Evolutionary conservation across 306 rosid genomes (phyloP), one percentile per base, ranked within the genome.

Genomic region (Dryas drummondii): DNA sequence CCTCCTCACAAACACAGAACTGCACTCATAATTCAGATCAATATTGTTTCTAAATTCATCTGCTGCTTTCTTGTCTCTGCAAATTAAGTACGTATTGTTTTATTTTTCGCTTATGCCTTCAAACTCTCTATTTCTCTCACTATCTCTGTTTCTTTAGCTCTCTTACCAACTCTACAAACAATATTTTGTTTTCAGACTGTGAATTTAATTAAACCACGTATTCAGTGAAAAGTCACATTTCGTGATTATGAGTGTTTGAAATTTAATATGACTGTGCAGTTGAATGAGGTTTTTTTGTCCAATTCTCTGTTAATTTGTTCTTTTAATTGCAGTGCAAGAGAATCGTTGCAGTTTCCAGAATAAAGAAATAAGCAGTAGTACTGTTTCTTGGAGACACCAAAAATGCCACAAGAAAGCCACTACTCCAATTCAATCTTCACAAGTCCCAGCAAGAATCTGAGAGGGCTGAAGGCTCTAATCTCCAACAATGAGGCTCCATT

Each of bases 321-420:
- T 59, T 59, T 59, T 15, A 72, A 8, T 48, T 27, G 57, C 67
- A 46, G 64, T 72, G 27, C 37, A 32, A 32, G 37, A 32, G 37
- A 44, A 42, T 8, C 17, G 69, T 44, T 44, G 69, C 69, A 64
- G 69, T 16, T 64, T 58, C 68, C 68, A 58, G 48, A 59, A 46
- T 58, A 72, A 58, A 66, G 40, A 47, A 59, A 59, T 44, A 26
- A 22, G 7, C 27, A 72, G 76, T 15, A 46, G 47, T 32, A 15
- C 9, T 13, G 1, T 45, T 57, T 56, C 55, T 56, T 56, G 66
- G 76, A 66, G 58, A 47, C n/a, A 16, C 42, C 59, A 69, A 68
- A 79, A 93, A 72, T 94, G 98, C 94, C 93, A 60, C 91, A 87
- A 71, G 97, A 90, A 71, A 80, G 79, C 71, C 71, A 83, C 44